A percentile compares a stretch with the other conserved stretches of the same genome.
These are phyloP conservation scores for Irpex sp. DNA, from an alignment of 1,284 basidiomycete species.

Conservation along the genomic window DNA sequence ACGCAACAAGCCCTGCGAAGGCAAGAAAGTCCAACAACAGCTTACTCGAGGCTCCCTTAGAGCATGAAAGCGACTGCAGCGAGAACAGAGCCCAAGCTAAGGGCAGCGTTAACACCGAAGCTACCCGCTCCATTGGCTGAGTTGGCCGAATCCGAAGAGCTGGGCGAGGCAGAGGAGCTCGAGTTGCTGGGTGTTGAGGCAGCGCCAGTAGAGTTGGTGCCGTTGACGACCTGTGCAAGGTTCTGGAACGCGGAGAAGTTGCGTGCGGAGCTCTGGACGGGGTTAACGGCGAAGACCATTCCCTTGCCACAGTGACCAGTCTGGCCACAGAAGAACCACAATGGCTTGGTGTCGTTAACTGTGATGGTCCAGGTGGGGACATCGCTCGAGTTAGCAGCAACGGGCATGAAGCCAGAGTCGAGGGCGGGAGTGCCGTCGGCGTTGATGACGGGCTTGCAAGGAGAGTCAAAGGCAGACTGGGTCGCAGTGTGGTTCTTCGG, in stretches of 20 bases:
- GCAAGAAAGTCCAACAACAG: background rate
- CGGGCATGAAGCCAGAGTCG: conserved; percentile 61
- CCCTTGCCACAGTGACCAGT: conserved; percentile 36
- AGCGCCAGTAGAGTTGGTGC: conserved; percentile 23
- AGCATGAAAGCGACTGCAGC: conserved; percentile 15
- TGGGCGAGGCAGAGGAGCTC: background rate
- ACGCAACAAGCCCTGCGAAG: background rate
- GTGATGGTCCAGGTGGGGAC: conserved; percentile 55
- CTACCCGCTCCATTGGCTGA: conserved; percentile 6
- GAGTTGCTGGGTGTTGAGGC: background rate
- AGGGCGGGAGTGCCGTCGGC: conserved; percentile 40
- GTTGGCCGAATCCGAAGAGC: background rate
- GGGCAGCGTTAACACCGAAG: conserved; percentile 13
- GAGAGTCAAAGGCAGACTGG: conserved; percentile 59
- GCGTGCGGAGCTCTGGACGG: conserved; percentile 33
- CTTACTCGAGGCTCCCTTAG: conserved; percentile 2
- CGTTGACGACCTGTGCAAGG: conserved; percentile 32
- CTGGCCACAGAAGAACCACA: conserved; percentile 39
- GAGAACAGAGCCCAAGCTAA: conserved; percentile 16
- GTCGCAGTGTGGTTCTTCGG: conserved; percentile 68
- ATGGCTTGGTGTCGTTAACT: conserved; percentile 51
- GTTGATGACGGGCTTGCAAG: conserved; percentile 45
- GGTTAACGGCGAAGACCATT: conserved; percentile 45
- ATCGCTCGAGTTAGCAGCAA: conserved; percentile 35
- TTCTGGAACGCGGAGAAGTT: conserved; percentile 40